phyloP scores from a whole-genome alignment of 2,329 filamentous ascomycete species.

The Rutstroemia sp. region DNA sequence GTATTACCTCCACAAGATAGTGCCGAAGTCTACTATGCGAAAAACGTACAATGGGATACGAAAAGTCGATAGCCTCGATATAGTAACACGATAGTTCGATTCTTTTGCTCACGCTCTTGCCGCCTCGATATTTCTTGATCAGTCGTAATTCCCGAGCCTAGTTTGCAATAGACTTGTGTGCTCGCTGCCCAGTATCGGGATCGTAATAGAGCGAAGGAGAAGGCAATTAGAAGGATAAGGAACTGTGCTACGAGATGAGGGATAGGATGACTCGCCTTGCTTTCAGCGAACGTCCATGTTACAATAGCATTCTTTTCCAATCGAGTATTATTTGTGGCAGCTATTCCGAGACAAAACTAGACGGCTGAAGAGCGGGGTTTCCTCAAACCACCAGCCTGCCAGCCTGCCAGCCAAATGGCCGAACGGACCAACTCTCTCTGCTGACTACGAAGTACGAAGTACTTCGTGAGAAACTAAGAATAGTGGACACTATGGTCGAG shows the following conservation, averaged over 20 bases:
- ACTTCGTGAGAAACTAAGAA: slow-evolving; percentile 8
- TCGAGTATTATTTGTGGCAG: not conserved
- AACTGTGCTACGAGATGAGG: too few relatives aligned
- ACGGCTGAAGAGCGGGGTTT: not conserved
- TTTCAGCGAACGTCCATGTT: not conserved
- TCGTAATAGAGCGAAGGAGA: not conserved
- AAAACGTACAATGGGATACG: too few relatives aligned
- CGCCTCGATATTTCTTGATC: slow-evolving; percentile 15
- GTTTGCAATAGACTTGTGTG: not conserved
- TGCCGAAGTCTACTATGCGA: too few relatives aligned
- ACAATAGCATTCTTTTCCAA: not conserved
- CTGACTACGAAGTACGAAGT: not conserved
- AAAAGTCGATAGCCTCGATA: not conserved
- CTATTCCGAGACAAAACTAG: not conserved
- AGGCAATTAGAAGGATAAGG: too few relatives aligned
- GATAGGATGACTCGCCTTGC: slow-evolving; percentile 4
- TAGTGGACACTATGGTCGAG: slow-evolving; percentile 14
- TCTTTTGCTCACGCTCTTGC: slow-evolving; percentile 22
- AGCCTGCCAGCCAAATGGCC: not conserved
- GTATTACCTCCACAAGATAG: not conserved
- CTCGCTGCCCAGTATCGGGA: not conserved
- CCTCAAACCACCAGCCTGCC: too few relatives aligned
- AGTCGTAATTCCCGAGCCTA: slow-evolving; percentile 2
- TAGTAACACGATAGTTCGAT: not conserved
- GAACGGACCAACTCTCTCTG: not conserved